phyloP scores from a whole-genome alignment of 805 yeast species.

The Candida taoyuanica region DNA sequence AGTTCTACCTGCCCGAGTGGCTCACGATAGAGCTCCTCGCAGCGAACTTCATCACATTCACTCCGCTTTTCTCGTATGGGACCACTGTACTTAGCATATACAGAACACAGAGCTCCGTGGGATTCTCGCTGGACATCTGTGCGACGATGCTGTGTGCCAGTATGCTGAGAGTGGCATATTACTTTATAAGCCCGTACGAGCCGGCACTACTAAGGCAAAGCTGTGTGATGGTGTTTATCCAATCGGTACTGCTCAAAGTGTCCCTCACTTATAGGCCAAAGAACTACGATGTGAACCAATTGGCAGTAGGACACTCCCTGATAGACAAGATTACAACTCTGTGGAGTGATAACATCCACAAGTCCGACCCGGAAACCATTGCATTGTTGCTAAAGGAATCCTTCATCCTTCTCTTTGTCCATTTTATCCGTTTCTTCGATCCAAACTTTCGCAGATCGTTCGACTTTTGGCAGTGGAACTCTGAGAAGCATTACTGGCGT shows the following conservation, averaged over 20 bases:
- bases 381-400: slow-evolving; percentile 7
- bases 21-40: slow-evolving; percentile 50
- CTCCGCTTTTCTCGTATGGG: slow-evolving; percentile 86
- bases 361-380: slow-evolving; percentile 6
- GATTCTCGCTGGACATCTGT: slow-evolving; percentile 89
- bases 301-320: slow-evolving; percentile 25
- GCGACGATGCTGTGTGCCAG: slow-evolving; percentile 84
- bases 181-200: slow-evolving; percentile 77
- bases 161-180: slow-evolving; percentile 68
- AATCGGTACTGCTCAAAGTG: slow-evolving; percentile 55
- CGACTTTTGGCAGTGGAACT: slow-evolving; percentile 85
- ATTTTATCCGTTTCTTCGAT: slow-evolving; percentile 59
- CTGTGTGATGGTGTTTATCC: slow-evolving; percentile 79
- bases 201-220: slow-evolving; percentile 74
- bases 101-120: slow-evolving; percentile 58
- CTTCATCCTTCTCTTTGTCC: slow-evolving; percentile 27
- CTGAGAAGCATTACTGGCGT: slow-evolving; percentile 53
- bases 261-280: slow-evolving; percentile 56
- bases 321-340: slow-evolving; percentile 2
- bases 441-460: slow-evolving; percentile 61
- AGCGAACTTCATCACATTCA: slow-evolving; percentile 65
- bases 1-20: slow-evolving; percentile 46
- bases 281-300: slow-evolving; percentile 34
- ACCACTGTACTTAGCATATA: slow-evolving; percentile 71
- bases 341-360: slow-evolving; percentile 4